Conservation (phyloP, 257 asterid species). For the Coffea eugenioides region DNA sequence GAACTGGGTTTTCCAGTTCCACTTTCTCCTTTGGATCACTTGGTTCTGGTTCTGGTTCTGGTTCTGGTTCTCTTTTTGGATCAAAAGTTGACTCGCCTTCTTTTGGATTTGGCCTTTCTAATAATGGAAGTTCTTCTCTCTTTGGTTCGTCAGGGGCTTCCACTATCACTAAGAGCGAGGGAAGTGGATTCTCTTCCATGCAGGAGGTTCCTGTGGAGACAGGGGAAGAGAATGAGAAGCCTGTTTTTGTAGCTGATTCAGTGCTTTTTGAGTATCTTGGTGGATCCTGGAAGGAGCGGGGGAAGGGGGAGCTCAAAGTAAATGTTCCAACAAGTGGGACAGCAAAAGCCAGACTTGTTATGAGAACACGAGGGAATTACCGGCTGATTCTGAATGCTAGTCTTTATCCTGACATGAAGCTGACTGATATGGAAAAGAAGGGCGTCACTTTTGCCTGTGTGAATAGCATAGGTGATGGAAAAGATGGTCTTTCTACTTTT, state of each 20-base stretch:
- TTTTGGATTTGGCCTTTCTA: constrained; percentile 46
- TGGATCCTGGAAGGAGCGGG: constrained; percentile 89
- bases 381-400: constrained; percentile 81
- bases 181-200: constrained; percentile 57
- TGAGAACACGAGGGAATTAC: constrained; percentile 82
- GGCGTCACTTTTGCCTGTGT: constrained; percentile 89
- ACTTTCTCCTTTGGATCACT: constrained; percentile 75
- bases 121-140: constrained; percentile 33
- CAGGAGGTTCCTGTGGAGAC: constrained; percentile 69
- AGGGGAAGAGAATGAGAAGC: constrained; percentile 76
- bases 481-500: constrained; percentile 66
- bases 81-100: constrained; percentile 35
- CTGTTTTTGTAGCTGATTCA: constrained; percentile 69
- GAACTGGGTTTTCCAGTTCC: constrained; percentile 77
- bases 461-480: constrained; percentile 70
- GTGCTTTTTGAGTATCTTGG: constrained; percentile 61
- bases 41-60: constrained; percentile 24
- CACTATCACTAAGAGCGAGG: constrained; percentile 33
- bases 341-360: constrained; percentile 73
- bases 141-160: constrained; percentile 39
- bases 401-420: constrained; percentile 89
- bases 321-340: constrained; percentile 53
- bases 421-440: constrained; percentile 84
- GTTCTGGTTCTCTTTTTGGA: constrained; percentile 43
- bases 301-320: constrained; percentile 87